phyloP scores from a whole-genome alignment of 2,329 filamentous ascomycete species.

The Byssochlamys sp. region DNA sequence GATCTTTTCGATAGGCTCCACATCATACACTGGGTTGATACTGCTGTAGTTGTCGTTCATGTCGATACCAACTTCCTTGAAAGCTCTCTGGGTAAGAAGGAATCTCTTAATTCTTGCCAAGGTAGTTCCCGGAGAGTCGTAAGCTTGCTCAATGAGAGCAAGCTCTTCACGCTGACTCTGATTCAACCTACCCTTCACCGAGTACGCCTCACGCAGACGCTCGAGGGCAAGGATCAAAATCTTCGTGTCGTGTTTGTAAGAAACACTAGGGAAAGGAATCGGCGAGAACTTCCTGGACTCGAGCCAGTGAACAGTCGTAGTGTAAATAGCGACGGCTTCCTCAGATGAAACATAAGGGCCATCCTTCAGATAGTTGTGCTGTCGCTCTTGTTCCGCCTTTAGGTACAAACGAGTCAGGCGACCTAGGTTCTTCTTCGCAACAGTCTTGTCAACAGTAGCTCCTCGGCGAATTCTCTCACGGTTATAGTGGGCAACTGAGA shows the following conservation, averaged over 20 bases:
- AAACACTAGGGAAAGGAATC: slow-evolving; percentile 96
- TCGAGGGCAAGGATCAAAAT: slow-evolving; percentile 93
- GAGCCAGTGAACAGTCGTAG: slow-evolving; percentile 95
- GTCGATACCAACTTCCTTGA: slow-evolving; percentile 98
- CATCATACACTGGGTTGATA: slow-evolving; percentile 97
- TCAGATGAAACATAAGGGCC: slow-evolving; percentile 97
- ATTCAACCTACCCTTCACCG: slow-evolving; percentile 90
- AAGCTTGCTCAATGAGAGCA: slow-evolving; percentile 93
- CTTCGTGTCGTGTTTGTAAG: slow-evolving; percentile 99
- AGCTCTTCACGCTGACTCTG: slow-evolving; percentile 96
- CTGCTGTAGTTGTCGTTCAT: slow-evolving; percentile 99
- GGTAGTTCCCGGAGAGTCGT: slow-evolving; percentile 93
- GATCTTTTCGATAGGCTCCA: slow-evolving; percentile 98
- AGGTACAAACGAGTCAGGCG: slow-evolving; percentile 90
- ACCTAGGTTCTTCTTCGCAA: slow-evolving; percentile 97
- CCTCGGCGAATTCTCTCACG: slow-evolving; percentile 91
- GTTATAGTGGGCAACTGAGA: slow-evolving; percentile 97
- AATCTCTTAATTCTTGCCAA: slow-evolving; percentile 95
- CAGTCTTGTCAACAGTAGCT: slow-evolving; percentile 96
- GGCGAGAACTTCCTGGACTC: slow-evolving; percentile 97
- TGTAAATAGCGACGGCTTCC: slow-evolving; percentile 97
- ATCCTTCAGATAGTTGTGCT: slow-evolving; percentile 99
- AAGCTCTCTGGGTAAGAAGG: slow-evolving; percentile 88
- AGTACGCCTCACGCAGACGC: slow-evolving; percentile 87
- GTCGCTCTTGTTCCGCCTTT: slow-evolving; percentile 93